Percentiles rank a stretch among this genome's conserved stretches.
Evolutionary conservation across 371 early-diverging fungal genomes (phyloP).

Genomic region (Apophysomyces trapeziformis): DNA sequence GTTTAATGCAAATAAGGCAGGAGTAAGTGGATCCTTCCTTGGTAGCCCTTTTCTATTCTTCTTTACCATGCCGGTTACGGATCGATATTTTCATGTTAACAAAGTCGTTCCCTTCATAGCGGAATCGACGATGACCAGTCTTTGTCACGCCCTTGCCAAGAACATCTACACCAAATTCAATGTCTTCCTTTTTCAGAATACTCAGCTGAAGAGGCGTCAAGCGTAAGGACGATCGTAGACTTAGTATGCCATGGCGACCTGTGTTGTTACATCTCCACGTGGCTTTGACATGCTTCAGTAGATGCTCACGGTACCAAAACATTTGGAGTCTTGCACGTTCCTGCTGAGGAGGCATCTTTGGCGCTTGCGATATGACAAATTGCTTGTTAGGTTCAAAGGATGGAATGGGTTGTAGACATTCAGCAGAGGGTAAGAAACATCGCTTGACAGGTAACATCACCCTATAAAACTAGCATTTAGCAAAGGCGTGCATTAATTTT

Average conservation of each 20-base stretch:
- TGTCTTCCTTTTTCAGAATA: constrained; percentile 62
- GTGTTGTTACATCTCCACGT: constrained; percentile 51
- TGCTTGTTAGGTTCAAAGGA: constrained; percentile 74
- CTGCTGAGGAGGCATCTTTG: constrained; percentile 48
- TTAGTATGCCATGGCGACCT: constrained; percentile 54
- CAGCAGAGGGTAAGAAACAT: constrained; percentile 55
- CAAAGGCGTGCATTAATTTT: neutral
- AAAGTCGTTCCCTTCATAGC: constrained; percentile 56
- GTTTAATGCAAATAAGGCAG: too few species aligned
- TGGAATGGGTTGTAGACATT: constrained; percentile 65
- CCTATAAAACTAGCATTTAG: constrained; percentile 36
- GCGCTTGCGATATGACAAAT: constrained; percentile 72
- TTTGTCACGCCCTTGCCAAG: constrained; percentile 27
- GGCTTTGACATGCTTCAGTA: constrained; percentile 61
- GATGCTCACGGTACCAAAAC: constrained; percentile 82
- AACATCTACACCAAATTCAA: constrained; percentile 56
- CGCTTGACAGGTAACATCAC: constrained; percentile 73
- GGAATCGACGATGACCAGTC: constrained; percentile 44
- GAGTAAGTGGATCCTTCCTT: neutral
- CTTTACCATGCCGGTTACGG: constrained; percentile 50
- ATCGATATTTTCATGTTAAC: constrained; percentile 55
- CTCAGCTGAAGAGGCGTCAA: constrained; percentile 54
- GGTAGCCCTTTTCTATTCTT: neutral
- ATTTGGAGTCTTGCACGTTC: constrained; percentile 59
- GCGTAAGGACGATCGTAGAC: constrained; percentile 56